These are phyloP conservation scores for Mycena capillaripes DNA, from an alignment of 768 basidiomycete species.

Conservation along the genomic window DNA sequence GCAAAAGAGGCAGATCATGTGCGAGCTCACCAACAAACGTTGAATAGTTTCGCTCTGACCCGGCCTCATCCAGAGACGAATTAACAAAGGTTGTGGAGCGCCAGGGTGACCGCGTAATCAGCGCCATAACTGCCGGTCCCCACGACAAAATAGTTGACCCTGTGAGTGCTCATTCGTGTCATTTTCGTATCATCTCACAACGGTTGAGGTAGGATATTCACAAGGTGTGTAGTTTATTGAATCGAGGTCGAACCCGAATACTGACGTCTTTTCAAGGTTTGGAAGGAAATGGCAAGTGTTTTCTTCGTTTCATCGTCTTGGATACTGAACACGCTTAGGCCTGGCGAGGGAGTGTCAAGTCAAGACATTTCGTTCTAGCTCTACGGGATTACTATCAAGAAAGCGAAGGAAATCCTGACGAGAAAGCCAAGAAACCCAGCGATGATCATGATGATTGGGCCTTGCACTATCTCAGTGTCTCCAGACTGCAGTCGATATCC, in stretches of 20 bases:
- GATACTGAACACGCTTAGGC: constrained; percentile 36
- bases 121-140: constrained; percentile 47
- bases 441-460: constrained; percentile 54
- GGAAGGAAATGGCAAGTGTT: constrained; percentile 55
- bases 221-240: constrained; percentile 36
- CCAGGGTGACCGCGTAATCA: constrained; percentile 50
- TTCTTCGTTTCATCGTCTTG: neutral
- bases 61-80: constrained; percentile 40
- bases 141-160: constrained; percentile 52
- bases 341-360: constrained; percentile 54
- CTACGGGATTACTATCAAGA: constrained; percentile 52
- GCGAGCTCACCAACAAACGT: neutral
- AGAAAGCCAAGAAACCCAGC: constrained; percentile 5
- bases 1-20: constrained; percentile 46
- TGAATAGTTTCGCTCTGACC: neutral
- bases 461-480: constrained; percentile 45
- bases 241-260: neutral
- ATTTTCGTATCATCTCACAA: neutral
- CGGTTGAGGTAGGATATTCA: constrained; percentile 46
- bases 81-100: constrained; percentile 43
- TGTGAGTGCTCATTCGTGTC: neutral
- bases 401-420: neutral
- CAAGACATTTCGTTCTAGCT: constrained; percentile 52
- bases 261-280: constrained; percentile 12
- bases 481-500: constrained; percentile 45